Evolutionary conservation across 345 rosid species (phyloP).

Genomic region (Murraya koenigii): DNA sequence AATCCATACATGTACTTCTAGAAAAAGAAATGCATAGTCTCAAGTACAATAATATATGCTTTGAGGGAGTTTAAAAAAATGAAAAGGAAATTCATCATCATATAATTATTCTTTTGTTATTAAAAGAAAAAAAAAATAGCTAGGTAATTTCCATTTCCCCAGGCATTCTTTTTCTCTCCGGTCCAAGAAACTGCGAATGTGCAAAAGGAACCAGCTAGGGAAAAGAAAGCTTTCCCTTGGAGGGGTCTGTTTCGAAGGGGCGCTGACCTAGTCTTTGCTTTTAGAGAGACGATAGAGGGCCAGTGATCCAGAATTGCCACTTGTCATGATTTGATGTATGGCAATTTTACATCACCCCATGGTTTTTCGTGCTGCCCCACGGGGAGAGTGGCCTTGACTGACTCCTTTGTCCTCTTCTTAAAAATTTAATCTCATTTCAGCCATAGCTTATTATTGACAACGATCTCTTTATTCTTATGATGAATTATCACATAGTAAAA

Average conservation of each 20-base stretch:
- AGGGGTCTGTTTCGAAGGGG: neutral
- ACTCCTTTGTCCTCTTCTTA: neutral
- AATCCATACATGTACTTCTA: no score
- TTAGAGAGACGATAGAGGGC: neutral
- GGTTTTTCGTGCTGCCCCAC: constrained; percentile 1
- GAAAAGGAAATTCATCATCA: neutral
- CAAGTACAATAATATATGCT: no score
- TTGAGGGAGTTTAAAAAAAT: no score
- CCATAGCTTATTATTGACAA: neutral
- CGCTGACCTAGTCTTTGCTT: constrained; percentile 3
- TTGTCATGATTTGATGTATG: neutral
- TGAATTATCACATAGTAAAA: neutral
- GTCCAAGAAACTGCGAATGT: neutral
- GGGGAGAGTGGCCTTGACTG: neutral
- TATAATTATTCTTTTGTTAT: neutral
- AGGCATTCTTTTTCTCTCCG: neutral
- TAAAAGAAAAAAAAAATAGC: no score
- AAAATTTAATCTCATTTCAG: neutral
- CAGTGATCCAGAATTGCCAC: neutral
- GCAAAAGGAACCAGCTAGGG: neutral
- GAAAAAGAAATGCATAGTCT: no score
- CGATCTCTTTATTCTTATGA: neutral
- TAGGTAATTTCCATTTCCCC: neutral
- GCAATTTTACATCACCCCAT: neutral
- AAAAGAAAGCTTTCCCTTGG: neutral